A percentile compares a stretch with the other conserved stretches of the same genome.
Conservation (phyloP, 495 filamentous ascomycete genomes). For the Aspergillus leporis region DNA sequence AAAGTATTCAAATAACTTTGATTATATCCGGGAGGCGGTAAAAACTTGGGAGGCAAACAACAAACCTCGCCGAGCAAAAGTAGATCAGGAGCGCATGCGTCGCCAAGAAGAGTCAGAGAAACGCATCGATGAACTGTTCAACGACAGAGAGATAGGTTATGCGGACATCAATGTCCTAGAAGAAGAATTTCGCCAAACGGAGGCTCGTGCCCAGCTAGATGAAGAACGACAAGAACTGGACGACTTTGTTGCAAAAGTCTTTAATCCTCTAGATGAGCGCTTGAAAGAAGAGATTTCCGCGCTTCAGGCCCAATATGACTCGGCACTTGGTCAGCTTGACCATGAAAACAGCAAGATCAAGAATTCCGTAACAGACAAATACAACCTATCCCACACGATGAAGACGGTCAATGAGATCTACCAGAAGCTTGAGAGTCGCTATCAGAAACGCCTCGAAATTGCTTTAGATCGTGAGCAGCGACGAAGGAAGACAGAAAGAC, state of each 20-base stretch:
- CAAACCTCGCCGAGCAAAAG: slow-evolving; percentile 38
- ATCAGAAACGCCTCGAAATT: slow-evolving; percentile 53
- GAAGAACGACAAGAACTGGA: slow-evolving; percentile 59
- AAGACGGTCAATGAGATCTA: slow-evolving; percentile 47
- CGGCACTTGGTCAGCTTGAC: slow-evolving; percentile 41
- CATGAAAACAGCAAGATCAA: slow-evolving; percentile 44
- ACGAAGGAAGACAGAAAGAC: slow-evolving; percentile 52
- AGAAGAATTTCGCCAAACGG: slow-evolving; percentile 57
- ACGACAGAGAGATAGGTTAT: slow-evolving; percentile 61
- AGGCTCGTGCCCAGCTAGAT: slow-evolving; percentile 52
- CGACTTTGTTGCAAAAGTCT: slow-evolving; percentile 51
- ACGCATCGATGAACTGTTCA: slow-evolving; percentile 57
- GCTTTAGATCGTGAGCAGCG: slow-evolving; percentile 53
- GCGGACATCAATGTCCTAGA: slow-evolving; percentile 62
- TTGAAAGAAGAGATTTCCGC: slow-evolving; percentile 54
- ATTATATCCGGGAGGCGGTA: slow-evolving; percentile 47
- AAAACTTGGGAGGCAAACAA: slow-evolving; percentile 49
- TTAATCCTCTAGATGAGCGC: slow-evolving; percentile 50
- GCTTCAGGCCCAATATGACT: slow-evolving; percentile 53
- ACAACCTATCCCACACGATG: slow-evolving; percentile 46
- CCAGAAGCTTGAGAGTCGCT: slow-evolving; percentile 49
- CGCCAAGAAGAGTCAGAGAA: slow-evolving; percentile 58
- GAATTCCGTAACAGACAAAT: slow-evolving; percentile 31
- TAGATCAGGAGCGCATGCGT: slow-evolving; percentile 48
- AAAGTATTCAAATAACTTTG: slow-evolving; percentile 47